These are phyloP conservation scores for Lichtheimia corymbifera DNA, from an alignment of 371 early-diverging fungal species.

Conservation along the genomic window DNA sequence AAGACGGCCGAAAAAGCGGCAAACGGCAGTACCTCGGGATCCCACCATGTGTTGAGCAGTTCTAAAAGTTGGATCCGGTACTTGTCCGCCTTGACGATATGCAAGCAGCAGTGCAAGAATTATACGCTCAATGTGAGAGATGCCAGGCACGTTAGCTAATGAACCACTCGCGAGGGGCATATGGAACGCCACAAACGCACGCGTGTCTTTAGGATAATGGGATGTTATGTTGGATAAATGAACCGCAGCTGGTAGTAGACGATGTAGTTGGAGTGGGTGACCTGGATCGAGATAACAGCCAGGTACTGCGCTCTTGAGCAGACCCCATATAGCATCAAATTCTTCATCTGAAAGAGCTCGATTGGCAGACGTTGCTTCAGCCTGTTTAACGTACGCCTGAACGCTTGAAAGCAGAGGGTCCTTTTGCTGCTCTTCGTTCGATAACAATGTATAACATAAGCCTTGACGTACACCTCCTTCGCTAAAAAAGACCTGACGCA, in stretches of 20 bases:
- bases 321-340: conserved; percentile 38
- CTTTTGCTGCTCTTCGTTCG: conserved; percentile 42
- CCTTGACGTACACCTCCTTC: conserved; percentile 70
- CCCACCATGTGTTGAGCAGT: conserved; percentile 41
- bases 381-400: conserved; percentile 27
- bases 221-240: conserved; percentile 56
- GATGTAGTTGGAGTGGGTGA: conserved; percentile 44
- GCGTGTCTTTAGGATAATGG: conserved; percentile 61
- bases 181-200: conserved; percentile 61
- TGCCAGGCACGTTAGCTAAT: conserved; percentile 58
- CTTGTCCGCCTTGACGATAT: conserved; percentile 58
- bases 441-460: conserved; percentile 50
- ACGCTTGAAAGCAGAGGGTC: conserved; percentile 61
- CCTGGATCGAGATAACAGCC: conserved; percentile 28
- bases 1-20: conserved; percentile 45
- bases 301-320: conserved; percentile 34
- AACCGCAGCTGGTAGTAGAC: conserved; percentile 56
- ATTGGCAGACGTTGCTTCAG: conserved; percentile 23
- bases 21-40: conserved; percentile 37
- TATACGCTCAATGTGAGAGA: conserved; percentile 59
- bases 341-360: conserved; percentile 24
- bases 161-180: conserved; percentile 63
- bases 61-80: conserved; percentile 45
- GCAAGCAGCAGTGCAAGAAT: conserved; percentile 54
- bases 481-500: conserved; percentile 54